Conservation (phyloP, 2,329 filamentous ascomycete genomes). For the Venturia aucupariae region DNA sequence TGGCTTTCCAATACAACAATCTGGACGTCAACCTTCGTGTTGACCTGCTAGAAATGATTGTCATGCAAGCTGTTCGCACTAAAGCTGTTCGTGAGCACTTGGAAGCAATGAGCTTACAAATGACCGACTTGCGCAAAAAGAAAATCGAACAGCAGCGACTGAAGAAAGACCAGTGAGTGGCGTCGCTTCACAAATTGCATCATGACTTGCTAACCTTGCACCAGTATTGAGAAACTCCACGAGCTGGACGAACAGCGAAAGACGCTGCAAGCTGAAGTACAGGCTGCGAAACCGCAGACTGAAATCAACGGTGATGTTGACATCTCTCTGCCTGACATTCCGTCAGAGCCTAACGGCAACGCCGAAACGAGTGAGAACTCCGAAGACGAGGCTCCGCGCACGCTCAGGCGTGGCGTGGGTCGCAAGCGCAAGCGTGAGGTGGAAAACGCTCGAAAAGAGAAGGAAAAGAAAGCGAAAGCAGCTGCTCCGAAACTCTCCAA, state of each 20-base stretch:
- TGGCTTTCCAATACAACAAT: slow-evolving; percentile 59
- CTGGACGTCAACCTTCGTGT: slow-evolving; percentile 79
- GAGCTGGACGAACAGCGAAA: slow-evolving; percentile 64
- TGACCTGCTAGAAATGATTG: slow-evolving; percentile 72
- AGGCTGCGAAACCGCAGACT: slow-evolving; percentile 49
- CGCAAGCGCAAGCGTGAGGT: slow-evolving; percentile 66
- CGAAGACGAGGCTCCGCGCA: slow-evolving; percentile 56
- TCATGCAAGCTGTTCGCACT: slow-evolving; percentile 76
- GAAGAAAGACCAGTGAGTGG: slow-evolving; percentile 51
- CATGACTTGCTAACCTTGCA: slow-evolving; percentile 13
- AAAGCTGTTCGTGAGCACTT: slow-evolving; percentile 80
- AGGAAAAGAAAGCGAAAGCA: slow-evolving; percentile 51
- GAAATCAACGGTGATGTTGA: slow-evolving; percentile 43
- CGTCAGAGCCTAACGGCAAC: slow-evolving; percentile 48
- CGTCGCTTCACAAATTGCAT: neutral
- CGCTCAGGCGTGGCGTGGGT: slow-evolving; percentile 48
- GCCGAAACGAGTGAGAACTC: slow-evolving; percentile 54
- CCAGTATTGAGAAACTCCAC: slow-evolving; percentile 61
- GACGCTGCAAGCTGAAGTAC: slow-evolving; percentile 62
- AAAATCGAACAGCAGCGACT: slow-evolving; percentile 88
- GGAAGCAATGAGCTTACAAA: slow-evolving; percentile 83
- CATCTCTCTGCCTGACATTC: slow-evolving; percentile 52
- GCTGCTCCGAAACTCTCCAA: slow-evolving; percentile 50
- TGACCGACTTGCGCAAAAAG: slow-evolving; percentile 90
- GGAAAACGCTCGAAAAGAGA: slow-evolving; percentile 49